phyloP scores from a whole-genome alignment of 176 grass and related monocot species.

The Otatea glauca region DNA sequence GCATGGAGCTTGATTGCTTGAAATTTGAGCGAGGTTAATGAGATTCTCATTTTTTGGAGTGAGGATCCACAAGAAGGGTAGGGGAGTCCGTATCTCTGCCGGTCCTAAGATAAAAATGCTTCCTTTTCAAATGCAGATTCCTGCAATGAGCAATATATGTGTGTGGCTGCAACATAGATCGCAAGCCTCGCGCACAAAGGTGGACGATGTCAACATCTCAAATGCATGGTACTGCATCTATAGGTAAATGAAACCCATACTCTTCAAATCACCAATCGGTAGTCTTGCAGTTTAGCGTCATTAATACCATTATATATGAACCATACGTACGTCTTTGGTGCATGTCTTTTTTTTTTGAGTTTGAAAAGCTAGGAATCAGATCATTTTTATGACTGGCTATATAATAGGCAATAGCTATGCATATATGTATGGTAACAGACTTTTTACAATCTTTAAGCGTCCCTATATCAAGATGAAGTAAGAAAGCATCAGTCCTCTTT shows the following conservation, averaged over 20 bases:
- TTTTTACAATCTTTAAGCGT: no score
- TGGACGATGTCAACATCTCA: not conserved
- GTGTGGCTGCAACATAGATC: not conserved
- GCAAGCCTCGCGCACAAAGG: not conserved
- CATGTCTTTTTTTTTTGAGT: not conserved
- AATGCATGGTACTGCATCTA: not conserved
- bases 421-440: not conserved
- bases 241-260: no score
- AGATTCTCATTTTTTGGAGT: slow-evolving; percentile 6
- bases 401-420: not conserved
- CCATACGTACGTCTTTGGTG: not conserved
- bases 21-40: not conserved
- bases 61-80: slow-evolving; percentile 13
- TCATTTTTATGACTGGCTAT: not conserved
- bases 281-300: no score
- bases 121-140: slow-evolving; percentile 32
- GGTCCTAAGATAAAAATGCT: not conserved
- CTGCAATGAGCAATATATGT: not conserved
- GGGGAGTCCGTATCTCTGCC: not conserved
- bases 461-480: no score
- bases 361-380: not conserved
- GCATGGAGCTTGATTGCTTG: not conserved
- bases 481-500: no score
- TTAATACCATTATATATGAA: not conserved
- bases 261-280: no score